Conservation (phyloP, 1,284 basidiomycete genomes). For the Sporisorium iseilematis-ciliati region DNA sequence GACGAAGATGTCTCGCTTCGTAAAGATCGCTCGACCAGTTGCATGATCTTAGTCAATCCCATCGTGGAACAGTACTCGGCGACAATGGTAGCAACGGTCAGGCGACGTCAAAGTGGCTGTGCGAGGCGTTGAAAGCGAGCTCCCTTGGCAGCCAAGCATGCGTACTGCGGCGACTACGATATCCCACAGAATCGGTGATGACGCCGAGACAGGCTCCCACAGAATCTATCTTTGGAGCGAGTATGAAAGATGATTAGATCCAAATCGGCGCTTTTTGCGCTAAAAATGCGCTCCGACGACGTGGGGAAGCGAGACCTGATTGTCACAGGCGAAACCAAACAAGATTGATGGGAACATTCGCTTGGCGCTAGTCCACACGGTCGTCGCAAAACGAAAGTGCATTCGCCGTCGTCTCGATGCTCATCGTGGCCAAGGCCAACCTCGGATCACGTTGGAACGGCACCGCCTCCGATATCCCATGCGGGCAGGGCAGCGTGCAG, state of each 20-base stretch:
- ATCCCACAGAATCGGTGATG: background rate
- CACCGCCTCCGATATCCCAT: slow-evolving; percentile 4
- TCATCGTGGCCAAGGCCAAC: background rate
- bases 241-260: background rate
- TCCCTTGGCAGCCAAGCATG: background rate
- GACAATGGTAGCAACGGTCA: background rate
- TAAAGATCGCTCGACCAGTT: background rate
- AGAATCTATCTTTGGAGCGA: too few relatives aligned
- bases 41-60: too few relatives aligned
- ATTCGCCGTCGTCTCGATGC: background rate
- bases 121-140: slow-evolving; percentile 3
- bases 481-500: background rate
- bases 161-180: background rate
- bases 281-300: background rate
- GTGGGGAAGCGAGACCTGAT: slow-evolving; percentile 39
- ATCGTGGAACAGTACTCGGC: too few relatives aligned
- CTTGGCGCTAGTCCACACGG: slow-evolving; percentile 7
- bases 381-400: background rate
- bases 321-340: slow-evolving; percentile 16
- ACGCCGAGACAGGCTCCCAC: background rate
- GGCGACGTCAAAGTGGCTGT: background rate
- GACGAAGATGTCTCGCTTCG: slow-evolving; percentile 6
- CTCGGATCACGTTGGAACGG: background rate
- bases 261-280: background rate
- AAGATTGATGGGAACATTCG: slow-evolving; percentile 5